Conservation (phyloP, 1,284 basidiomycete genomes). For the Exobasidium rhododendri region DNA sequence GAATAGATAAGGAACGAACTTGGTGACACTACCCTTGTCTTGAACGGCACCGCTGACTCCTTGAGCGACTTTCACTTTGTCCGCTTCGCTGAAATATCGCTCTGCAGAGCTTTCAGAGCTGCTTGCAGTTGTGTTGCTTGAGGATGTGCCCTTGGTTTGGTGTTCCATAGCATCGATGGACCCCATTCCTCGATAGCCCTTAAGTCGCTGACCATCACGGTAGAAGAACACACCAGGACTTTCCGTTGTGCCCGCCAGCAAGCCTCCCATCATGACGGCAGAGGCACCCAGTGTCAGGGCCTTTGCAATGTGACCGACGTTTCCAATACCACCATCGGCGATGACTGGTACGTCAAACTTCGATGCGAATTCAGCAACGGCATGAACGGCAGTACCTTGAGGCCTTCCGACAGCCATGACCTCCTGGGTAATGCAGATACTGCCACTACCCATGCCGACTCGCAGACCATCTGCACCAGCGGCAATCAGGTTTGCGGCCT, state of each 20-base stretch:
- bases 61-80: slow-evolving; percentile 85
- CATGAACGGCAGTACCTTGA: slow-evolving; percentile 92
- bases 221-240: slow-evolving; percentile 99
- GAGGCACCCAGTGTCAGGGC: slow-evolving; percentile 87
- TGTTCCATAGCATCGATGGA: slow-evolving; percentile 59
- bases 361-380: slow-evolving; percentile 87
- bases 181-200: slow-evolving; percentile 98
- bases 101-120: slow-evolving; percentile 82
- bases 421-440: slow-evolving; percentile 99
- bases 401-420: slow-evolving; percentile 99
- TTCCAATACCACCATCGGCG: slow-evolving; percentile 94
- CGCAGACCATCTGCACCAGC: slow-evolving; percentile 92
- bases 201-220: slow-evolving; percentile 96
- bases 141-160: slow-evolving; percentile 42
- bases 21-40: slow-evolving; percentile 88
- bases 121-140: slow-evolving; percentile 57
- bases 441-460: slow-evolving; percentile 95
- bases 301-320: slow-evolving; percentile 97
- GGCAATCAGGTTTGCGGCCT: slow-evolving; percentile 87
- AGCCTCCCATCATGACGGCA: slow-evolving; percentile 97
- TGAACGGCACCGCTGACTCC: slow-evolving; percentile 95
- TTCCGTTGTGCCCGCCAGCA: slow-evolving; percentile 93
- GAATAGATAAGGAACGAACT: slow-evolving; percentile 85
- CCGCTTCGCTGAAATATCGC: slow-evolving; percentile 93
- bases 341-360: slow-evolving; percentile 95